Evolutionary conservation across 805 yeast species (phyloP).

Genomic region (Hanseniaspora opuntiae): DNA sequence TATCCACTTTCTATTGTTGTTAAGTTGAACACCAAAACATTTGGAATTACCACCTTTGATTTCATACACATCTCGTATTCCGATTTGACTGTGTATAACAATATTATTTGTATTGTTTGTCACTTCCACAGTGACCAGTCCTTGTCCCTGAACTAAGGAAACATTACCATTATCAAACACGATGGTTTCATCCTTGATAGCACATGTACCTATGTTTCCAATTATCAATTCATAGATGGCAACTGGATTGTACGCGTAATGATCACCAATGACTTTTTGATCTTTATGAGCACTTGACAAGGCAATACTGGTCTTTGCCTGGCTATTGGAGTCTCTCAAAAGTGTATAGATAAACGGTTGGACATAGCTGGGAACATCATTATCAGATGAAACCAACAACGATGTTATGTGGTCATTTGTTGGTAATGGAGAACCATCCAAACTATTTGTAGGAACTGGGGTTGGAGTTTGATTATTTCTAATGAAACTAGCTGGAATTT

Average conservation of each 20-base stretch:
- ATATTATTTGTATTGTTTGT: not conserved
- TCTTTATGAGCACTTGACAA: not conserved
- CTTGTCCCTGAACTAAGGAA: constrained; percentile 1
- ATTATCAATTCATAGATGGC: not conserved
- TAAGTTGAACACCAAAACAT: not conserved
- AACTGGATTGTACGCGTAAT: constrained; percentile 8
- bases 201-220: not conserved
- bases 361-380: constrained; percentile 12
- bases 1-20: not conserved
- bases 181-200: not conserved
- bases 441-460: constrained; percentile 23
- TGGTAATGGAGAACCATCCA: constrained; percentile 13
- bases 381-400: constrained; percentile 11
- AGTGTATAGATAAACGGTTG: constrained; percentile 21
- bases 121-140: not conserved
- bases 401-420: constrained; percentile 17
- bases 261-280: constrained; percentile 5
- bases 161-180: not conserved
- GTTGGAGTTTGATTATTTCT: constrained; percentile 26
- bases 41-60: not conserved
- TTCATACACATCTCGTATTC: not conserved
- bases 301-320: not conserved
- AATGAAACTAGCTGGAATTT: constrained; percentile 36
- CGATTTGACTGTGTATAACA: not conserved
- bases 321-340: constrained; percentile 25